Evolutionary conservation across 192 early-diverging fungal genomes (phyloP), one percentile per base, ranked within the genome.

Genomic region (Coemansia sp.): DNA sequence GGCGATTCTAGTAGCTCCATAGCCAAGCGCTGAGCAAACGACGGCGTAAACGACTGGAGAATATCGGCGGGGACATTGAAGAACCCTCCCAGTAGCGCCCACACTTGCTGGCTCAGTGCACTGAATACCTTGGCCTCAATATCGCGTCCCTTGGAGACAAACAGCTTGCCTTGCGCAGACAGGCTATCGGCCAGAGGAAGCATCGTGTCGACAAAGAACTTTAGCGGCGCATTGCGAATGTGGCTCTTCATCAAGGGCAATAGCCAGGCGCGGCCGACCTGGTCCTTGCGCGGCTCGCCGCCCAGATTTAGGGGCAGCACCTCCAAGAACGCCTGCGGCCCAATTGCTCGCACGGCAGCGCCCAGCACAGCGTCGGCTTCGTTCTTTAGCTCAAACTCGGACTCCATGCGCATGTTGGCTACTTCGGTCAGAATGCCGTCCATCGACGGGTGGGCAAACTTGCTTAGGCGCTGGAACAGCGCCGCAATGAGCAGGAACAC

Each of bases 91-190:
- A 94, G 82, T 37, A 97, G 82, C 18, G 87, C 86, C 92, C 95
- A 99, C 39, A 95, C 84, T 83, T 99, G 97, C 33, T 89, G 82
- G 34, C 84, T 85, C 28, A 99, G 83, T 3, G 95, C 95, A 58
- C 91, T 92, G 77, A 89, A 97, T 37, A 99, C 85, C 74, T 97
- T 96, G 47, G 94, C 87, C 78, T 90, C 87, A 47, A 90, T 80
- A 53, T 87, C 83, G 23, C 89, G 73, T 57, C 84, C 85, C 65
- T 88, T 66, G 20, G 74, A 61, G 18, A 76, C 66, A 64, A 86
- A 91, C 42, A 73, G 76, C 35, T 84, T 84, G 28, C 88, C 83
- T 71, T 88, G 91, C 20, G 82, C 81, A 11, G 85, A 73, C 48
- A 97, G 80, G 13, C 85, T 79, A 34, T 94, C 88, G 3, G 89